phyloP scores from a whole-genome alignment of 495 filamentous ascomycete genomes.

The Astrothelium subdiscretum region DNA sequence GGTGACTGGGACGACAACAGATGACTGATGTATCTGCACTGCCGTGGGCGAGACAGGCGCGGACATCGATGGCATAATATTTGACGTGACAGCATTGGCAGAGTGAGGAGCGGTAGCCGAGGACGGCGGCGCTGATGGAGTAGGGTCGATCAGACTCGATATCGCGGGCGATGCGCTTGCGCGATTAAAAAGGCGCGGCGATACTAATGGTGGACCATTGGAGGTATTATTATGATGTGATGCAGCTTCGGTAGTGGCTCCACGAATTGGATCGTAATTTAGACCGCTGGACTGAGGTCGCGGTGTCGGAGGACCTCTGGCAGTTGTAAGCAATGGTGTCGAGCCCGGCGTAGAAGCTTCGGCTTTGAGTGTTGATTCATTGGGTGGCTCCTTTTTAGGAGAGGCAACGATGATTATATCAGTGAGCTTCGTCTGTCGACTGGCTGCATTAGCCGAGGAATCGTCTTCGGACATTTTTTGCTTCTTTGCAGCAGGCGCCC shows the following conservation, averaged over 20 bases:
- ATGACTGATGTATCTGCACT: neutral
- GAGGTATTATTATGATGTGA: slow-evolving; percentile 40
- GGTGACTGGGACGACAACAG: neutral
- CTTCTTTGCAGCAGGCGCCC: slow-evolving; percentile 47
- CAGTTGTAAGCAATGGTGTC: slow-evolving; percentile 3
- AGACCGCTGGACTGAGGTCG: slow-evolving; percentile 55
- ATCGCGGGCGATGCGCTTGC: slow-evolving; percentile 85
- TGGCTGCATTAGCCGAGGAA: slow-evolving; percentile 28
- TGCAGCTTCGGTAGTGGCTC: slow-evolving; percentile 51
- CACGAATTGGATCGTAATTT: slow-evolving; percentile 79
- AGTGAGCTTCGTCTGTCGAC: slow-evolving; percentile 17
- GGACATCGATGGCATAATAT: slow-evolving; percentile 4
- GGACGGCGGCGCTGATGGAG: slow-evolving; percentile 27
- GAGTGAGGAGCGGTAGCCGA: neutral
- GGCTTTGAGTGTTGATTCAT: neutral
- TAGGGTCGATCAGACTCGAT: slow-evolving; percentile 76
- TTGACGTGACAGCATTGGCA: slow-evolving; percentile 4
- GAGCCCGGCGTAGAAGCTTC: slow-evolving; percentile 9
- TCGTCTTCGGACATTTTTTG: slow-evolving; percentile 28
- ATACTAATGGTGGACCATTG: slow-evolving; percentile 44
- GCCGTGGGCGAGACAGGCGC: slow-evolving; percentile 20
- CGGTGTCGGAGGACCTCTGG: slow-evolving; percentile 26
- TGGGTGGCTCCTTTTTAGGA: slow-evolving; percentile 2
- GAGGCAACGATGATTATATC: slow-evolving; percentile 10
- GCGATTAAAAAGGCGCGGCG: slow-evolving; percentile 36